Conservation (phyloP, 371 early-diverging fungal genomes). For the Actinomucor elegans region DNA sequence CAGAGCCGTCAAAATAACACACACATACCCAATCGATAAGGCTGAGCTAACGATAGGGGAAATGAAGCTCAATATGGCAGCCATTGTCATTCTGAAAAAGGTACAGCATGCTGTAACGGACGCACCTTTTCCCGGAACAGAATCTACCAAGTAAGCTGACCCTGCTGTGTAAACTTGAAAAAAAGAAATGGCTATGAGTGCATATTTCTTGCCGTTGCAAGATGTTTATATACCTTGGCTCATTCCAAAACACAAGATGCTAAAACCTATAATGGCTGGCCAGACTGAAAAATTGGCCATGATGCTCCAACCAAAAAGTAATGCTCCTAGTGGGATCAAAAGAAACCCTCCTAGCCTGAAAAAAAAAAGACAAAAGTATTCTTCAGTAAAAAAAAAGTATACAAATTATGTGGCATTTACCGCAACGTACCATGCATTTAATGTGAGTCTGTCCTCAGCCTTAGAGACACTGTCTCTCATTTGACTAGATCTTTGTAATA, state of each 20-base stretch:
- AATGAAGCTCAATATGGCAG: constrained; percentile 42
- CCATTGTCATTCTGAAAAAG: constrained; percentile 49
- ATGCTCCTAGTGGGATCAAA: constrained; percentile 50
- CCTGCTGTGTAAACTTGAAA: constrained; percentile 44
- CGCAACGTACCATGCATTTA: constrained; percentile 46
- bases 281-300: constrained; percentile 37
- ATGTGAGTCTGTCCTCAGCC: constrained; percentile 43
- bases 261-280: constrained; percentile 52
- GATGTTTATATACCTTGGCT: constrained; percentile 45
- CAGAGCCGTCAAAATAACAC: constrained; percentile 30
- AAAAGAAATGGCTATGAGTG: too few species aligned
- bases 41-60: constrained; percentile 18
- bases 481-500: constrained; percentile 26
- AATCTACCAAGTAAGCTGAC: constrained; percentile 53
- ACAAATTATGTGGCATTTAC: background rate
- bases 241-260: constrained; percentile 60
- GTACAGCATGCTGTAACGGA: constrained; percentile 55
- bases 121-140: constrained; percentile 52
- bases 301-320: constrained; percentile 59
- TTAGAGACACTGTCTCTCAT: constrained; percentile 27
- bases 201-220: too few species aligned
- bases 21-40: constrained; percentile 33
- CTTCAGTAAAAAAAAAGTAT: background rate
- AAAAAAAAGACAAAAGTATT: background rate
- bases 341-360: constrained; percentile 52